Conservation (phyloP, 495 filamentous ascomycete species). For the Podospora sp. region DNA sequence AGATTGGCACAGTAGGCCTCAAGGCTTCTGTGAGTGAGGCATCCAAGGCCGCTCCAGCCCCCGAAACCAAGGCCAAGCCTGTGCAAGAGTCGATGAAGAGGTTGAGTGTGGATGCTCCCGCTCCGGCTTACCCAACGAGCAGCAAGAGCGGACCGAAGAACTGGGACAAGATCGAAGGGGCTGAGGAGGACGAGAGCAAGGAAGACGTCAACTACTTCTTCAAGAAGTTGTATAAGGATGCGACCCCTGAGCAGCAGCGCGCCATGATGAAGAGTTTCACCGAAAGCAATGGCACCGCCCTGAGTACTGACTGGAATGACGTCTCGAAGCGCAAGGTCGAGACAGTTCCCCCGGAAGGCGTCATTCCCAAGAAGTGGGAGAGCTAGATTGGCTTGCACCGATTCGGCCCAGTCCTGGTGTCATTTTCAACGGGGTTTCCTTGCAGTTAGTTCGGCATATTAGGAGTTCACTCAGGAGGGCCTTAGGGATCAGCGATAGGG, state of each 20-base stretch:
- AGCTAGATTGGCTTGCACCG: no score
- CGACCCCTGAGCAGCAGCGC: constrained; percentile 76
- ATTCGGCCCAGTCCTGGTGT: background rate
- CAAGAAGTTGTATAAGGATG: constrained; percentile 81
- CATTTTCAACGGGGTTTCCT: background rate
- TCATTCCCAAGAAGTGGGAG: constrained; percentile 70
- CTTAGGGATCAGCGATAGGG: no score
- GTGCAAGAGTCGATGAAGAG: background rate
- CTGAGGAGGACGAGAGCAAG: constrained; percentile 62
- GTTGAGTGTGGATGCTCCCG: background rate
- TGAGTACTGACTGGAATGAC: constrained; percentile 93
- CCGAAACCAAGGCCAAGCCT: background rate
- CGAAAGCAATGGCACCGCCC: constrained; percentile 88
- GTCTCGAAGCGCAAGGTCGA: constrained; percentile 74
- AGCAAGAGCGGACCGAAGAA: constrained; percentile 82
- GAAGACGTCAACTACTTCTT: constrained; percentile 84
- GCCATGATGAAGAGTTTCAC: constrained; percentile 98
- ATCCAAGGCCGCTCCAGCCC: background rate
- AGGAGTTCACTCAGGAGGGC: no score
- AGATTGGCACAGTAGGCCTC: constrained; percentile 20
- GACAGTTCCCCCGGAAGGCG: constrained; percentile 74
- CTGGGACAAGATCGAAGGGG: constrained; percentile 77
- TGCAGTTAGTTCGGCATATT: no score
- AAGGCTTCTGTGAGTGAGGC: constrained; percentile 3
- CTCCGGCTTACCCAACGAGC: constrained; percentile 83